Conservation (phyloP, 2,329 filamentous ascomycete species). For the Fusarium pilosicola region DNA sequence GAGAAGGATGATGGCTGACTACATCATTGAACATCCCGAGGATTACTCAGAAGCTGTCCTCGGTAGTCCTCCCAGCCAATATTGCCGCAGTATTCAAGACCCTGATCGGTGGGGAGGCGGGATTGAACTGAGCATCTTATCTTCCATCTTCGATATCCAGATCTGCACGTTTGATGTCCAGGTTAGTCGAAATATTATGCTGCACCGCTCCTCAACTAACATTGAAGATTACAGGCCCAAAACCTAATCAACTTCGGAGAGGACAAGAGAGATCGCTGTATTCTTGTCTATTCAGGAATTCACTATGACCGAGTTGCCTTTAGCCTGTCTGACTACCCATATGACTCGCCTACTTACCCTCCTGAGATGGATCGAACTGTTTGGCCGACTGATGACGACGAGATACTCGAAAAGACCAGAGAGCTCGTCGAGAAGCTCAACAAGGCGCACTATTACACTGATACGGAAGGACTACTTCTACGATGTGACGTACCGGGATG, state of each 20-base stretch:
- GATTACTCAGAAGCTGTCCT: conserved; percentile 81
- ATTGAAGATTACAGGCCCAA: conserved; percentile 42
- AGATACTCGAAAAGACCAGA: conserved; percentile 75
- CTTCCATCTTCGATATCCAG: conserved; percentile 85
- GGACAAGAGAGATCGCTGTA: conserved; percentile 72
- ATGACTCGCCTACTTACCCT: conserved; percentile 65
- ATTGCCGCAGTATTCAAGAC: conserved; percentile 83
- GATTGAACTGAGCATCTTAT: conserved; percentile 88
- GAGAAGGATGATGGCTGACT: conserved; percentile 79
- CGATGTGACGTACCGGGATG: conserved; percentile 76
- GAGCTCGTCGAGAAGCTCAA: conserved; percentile 72
- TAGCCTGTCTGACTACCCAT: conserved; percentile 68
- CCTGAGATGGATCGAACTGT: conserved; percentile 78
- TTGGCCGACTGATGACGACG: conserved; percentile 66
- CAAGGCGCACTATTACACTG: conserved; percentile 85
- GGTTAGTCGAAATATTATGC: conserved; percentile 43
- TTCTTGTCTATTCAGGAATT: conserved; percentile 90
- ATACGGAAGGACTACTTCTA: conserved; percentile 82
- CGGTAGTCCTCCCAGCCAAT: conserved; percentile 76
- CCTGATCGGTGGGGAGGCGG: conserved; percentile 89
- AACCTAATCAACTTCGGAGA: conserved; percentile 76
- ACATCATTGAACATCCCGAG: conserved; percentile 77
- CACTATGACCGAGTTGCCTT: conserved; percentile 93
- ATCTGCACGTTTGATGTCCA: conserved; percentile 86
- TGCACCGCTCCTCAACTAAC: neutral